Evolutionary conservation across 805 yeast genomes (phyloP).

Genomic region (Teunomyces funiuensis): DNA sequence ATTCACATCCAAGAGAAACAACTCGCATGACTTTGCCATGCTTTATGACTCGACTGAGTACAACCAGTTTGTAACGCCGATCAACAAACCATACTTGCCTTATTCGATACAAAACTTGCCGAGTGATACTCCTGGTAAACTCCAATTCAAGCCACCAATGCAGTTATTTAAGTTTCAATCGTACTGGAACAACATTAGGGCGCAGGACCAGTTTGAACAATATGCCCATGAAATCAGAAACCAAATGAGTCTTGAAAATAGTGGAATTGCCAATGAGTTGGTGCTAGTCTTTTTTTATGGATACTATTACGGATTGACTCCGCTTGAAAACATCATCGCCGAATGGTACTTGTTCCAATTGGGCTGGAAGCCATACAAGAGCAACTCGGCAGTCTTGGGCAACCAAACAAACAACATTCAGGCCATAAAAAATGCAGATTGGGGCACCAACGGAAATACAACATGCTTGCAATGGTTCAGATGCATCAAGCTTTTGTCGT

Average conservation of each 20-base stretch:
- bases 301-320: slow-evolving; percentile 42
- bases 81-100: slow-evolving; percentile 39
- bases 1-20: slow-evolving; percentile 33
- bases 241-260: slow-evolving; percentile 22
- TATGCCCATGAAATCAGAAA: slow-evolving; percentile 30
- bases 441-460: slow-evolving; percentile 1
- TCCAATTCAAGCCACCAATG: slow-evolving; percentile 31
- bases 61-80: slow-evolving; percentile 26
- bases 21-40: slow-evolving; percentile 21
- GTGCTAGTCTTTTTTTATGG: slow-evolving; percentile 43
- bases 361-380: slow-evolving; percentile 44
- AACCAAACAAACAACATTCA: slow-evolving; percentile 8
- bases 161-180: slow-evolving; percentile 35
- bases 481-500: slow-evolving; percentile 16
- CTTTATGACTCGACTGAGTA: slow-evolving; percentile 22
- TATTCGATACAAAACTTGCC: slow-evolving; percentile 12
- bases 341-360: slow-evolving; percentile 37
- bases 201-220: slow-evolving; percentile 31
- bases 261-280: slow-evolving; percentile 31
- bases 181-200: slow-evolving; percentile 42
- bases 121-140: slow-evolving; percentile 1
- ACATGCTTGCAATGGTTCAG: slow-evolving; percentile 29
- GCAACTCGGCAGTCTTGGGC: slow-evolving; percentile 9
- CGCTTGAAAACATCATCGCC: slow-evolving; percentile 43
- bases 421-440: slow-evolving; percentile 7